A percentile compares a stretch with the other conserved stretches of the same genome.
These are phyloP conservation scores for Chalaropsis thielavioides DNA, from an alignment of 2,329 filamentous ascomycete species.

Conservation along the genomic window DNA sequence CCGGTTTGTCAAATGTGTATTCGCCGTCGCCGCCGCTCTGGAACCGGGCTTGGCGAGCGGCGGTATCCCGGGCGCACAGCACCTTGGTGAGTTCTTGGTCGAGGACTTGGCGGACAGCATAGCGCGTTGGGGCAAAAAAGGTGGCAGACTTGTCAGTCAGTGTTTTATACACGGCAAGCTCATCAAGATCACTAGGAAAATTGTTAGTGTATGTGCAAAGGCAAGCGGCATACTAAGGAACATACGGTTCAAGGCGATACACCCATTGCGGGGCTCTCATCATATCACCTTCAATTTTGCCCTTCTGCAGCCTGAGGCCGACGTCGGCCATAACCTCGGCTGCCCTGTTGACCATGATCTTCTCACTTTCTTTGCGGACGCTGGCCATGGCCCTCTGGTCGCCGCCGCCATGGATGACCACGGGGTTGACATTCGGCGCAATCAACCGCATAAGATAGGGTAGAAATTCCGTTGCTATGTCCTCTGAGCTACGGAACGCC, in stretches of 20 bases:
- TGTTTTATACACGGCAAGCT: slow-evolving; percentile 60
- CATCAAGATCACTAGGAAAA: slow-evolving; percentile 51
- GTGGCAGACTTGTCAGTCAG: slow-evolving; percentile 38
- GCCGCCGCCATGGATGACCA: slow-evolving; percentile 55
- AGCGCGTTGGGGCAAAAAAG: slow-evolving; percentile 62
- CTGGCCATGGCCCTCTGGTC: slow-evolving; percentile 57
- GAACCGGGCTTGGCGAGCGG: slow-evolving; percentile 51
- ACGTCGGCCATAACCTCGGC: slow-evolving; percentile 72
- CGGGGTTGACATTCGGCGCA: slow-evolving; percentile 79
- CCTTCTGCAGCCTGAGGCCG: slow-evolving; percentile 66
- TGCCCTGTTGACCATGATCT: slow-evolving; percentile 62
- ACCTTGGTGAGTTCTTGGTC: slow-evolving; percentile 79
- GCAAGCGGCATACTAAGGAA: slow-evolving; percentile 21
- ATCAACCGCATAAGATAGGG: slow-evolving; percentile 76
- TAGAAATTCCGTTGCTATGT: slow-evolving; percentile 66
- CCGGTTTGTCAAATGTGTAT: slow-evolving; percentile 27
- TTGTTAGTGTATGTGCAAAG: slow-evolving; percentile 17
- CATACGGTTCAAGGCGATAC: slow-evolving; percentile 89
- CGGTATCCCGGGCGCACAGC: slow-evolving; percentile 49
- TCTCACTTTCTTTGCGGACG: slow-evolving; percentile 76
- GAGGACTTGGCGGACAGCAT: slow-evolving; percentile 81
- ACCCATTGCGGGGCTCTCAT: slow-evolving; percentile 56
- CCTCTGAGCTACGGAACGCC: slow-evolving; percentile 63
- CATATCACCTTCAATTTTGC: slow-evolving; percentile 58
- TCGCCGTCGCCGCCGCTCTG: slow-evolving; percentile 35